Percentiles rank a stretch among this genome's conserved stretches.
These are phyloP conservation scores for Saturnispora saitoi DNA, from an alignment of 805 yeast species.

Conservation along the genomic window DNA sequence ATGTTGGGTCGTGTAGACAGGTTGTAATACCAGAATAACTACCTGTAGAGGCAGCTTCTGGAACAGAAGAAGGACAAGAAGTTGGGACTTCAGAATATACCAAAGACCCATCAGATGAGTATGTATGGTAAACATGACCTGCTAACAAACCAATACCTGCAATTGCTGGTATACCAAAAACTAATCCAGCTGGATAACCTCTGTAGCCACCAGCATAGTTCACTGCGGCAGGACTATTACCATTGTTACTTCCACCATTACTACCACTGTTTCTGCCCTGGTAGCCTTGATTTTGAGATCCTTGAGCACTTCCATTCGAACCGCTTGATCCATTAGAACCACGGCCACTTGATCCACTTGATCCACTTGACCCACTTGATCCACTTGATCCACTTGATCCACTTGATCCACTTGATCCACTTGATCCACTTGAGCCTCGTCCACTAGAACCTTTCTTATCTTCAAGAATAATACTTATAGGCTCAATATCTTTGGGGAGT, in stretches of 20 bases:
- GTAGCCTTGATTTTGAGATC: conserved; percentile 1
- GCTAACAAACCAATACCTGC: conserved; percentile 6
- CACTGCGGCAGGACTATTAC: conserved; percentile 16
- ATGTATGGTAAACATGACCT: conserved; percentile 12
- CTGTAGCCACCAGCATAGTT: conserved; percentile 3
- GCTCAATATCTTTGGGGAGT: neutral
- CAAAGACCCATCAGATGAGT: conserved; percentile 8
- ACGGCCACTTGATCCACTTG: neutral
- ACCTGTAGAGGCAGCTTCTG: conserved; percentile 1
- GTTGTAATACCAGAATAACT: conserved; percentile 5
- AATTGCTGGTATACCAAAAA: conserved; percentile 10
- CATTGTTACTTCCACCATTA: conserved; percentile 1
- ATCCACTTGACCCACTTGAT: neutral
- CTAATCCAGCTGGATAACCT: conserved; percentile 11
- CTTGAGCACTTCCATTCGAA: conserved; percentile 3
- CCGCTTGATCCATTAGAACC: neutral
- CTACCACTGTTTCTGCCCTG: conserved; percentile 16
- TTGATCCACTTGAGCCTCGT: neutral
- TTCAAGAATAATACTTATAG: neutral
- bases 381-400: neutral
- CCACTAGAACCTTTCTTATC: conserved; percentile 1
- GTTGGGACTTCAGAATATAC: conserved; percentile 12
- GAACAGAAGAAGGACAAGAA: conserved; percentile 4
- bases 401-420: neutral
- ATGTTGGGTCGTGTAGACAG: conserved; percentile 2